phyloP scores from a whole-genome alignment of 2,329 filamentous ascomycete species.

The Parafenestella ontariensis region DNA sequence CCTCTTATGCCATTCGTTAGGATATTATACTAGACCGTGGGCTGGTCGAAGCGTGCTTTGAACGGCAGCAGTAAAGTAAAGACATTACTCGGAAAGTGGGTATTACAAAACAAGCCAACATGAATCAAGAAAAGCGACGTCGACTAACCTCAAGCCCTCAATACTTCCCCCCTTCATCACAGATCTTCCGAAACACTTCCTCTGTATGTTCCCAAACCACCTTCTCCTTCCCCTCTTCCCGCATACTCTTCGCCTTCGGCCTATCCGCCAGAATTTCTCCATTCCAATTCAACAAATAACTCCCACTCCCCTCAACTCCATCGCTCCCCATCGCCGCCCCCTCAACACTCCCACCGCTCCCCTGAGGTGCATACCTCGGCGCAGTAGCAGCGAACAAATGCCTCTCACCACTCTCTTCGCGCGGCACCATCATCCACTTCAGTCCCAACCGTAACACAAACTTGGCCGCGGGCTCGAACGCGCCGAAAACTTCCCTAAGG shows the following conservation, averaged over 20 bases:
- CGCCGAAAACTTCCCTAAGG: constrained; percentile 15
- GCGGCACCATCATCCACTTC: constrained; percentile 26
- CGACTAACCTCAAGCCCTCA: background rate
- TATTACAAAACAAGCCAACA: background rate
- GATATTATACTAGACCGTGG: no score
- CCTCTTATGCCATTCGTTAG: no score
- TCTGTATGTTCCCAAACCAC: constrained; percentile 43
- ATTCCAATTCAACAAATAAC: constrained; percentile 37
- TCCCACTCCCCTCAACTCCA: constrained; percentile 33
- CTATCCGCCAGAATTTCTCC: constrained; percentile 26
- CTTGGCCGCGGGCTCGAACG: constrained; percentile 9
- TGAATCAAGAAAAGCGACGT: background rate
- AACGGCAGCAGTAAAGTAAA: no score
- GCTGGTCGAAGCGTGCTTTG: no score
- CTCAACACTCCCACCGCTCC: constrained; percentile 9
- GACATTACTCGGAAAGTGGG: no score
- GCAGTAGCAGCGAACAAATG: constrained; percentile 42
- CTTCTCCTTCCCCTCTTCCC: constrained; percentile 30
- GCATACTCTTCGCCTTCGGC: constrained; percentile 22
- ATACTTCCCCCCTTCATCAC: constrained; percentile 28
- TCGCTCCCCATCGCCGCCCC: constrained; percentile 27
- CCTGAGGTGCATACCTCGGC: constrained; percentile 28
- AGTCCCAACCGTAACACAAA: constrained; percentile 7
- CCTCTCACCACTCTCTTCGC: constrained; percentile 42
- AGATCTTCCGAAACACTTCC: constrained; percentile 41